Base-by-base conservation (phyloP, 495 filamentous ascomycete genomes). In the Tuber magnatum region DNA sequence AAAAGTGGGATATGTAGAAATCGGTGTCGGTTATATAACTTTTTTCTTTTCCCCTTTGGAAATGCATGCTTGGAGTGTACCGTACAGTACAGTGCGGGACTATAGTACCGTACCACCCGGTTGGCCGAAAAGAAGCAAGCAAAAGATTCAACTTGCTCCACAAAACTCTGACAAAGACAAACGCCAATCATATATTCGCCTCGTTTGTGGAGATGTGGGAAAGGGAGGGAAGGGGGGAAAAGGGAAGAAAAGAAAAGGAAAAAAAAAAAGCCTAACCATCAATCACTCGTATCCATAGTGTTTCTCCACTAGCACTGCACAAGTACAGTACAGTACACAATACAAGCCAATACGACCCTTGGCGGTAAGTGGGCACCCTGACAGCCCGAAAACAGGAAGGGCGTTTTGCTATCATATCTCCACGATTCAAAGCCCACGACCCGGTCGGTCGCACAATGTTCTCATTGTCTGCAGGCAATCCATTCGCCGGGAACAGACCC, bases 161-260 rank as follows among this genome's bases (percentile, higher is more conserved):
- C 56, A 65, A 65, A 65, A 65, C 16, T 28, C 24, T 35, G 56
- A 65, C 56, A 35, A 10, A 35, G 56, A 35, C 56, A 20, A 35
- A 35, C 56, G 56, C 56, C 56, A 65, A 65, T 65, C 56, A 65
- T 65, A 65, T 65, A 65, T 65, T 32, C 56, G 12, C n/a, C 56
- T 65, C 56, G 56, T 65, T 65, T 65, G 56, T 35, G 56, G 56
- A 65, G 56, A 65, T 65, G 56, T 65, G 28, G 28, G 28, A 65
- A 35, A 32, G 51, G n/a, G 51, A 61, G 51, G 51, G 51, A 61
- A 32, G n/a, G 51, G n/a, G n/a, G 14, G 14, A 35, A 61, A 32
- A 32, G 12, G 28, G 14, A 61, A 61, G n/a, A 18, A 43, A 8
- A 12, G 10, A 14, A 43, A 22, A 46, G 6, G 5, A 48, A 7